Evolutionary conservation across 2,329 filamentous ascomycete genomes (phyloP).

Genomic region (Plenodomus biglobosus): DNA sequence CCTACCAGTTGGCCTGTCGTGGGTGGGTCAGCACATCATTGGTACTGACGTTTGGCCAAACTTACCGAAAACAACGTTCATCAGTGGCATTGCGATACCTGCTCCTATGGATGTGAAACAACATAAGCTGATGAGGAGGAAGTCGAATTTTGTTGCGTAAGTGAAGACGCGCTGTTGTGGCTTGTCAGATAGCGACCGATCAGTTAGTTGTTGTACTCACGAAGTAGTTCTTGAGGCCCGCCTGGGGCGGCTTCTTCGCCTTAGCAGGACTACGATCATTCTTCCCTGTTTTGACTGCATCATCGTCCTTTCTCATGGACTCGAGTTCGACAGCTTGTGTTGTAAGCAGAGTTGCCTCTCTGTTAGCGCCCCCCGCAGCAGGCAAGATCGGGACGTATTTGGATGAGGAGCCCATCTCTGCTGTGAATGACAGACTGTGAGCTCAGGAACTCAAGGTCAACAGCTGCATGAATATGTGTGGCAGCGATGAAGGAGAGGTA

Average conservation of each 20-base stretch:
- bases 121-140: constrained; percentile 28
- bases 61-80: constrained; percentile 62
- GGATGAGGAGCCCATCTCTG: constrained; percentile 1
- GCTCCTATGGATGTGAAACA: constrained; percentile 38
- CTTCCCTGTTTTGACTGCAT: constrained; percentile 8
- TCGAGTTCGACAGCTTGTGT: constrained; percentile 3
- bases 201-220: constrained; percentile 19
- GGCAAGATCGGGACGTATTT: constrained; percentile 3
- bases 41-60: constrained; percentile 33
- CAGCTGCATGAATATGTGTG: background rate
- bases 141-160: constrained; percentile 39
- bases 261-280: constrained; percentile 2
- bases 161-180: constrained; percentile 35
- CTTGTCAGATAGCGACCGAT: constrained; percentile 3
- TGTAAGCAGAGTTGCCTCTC: constrained; percentile 3
- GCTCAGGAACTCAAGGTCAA: background rate
- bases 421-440: background rate
- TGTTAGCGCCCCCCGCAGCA: constrained; percentile 3
- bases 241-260: constrained; percentile 22
- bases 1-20: constrained; percentile 48
- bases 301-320: background rate
- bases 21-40: constrained; percentile 2
- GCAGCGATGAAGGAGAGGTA: background rate
- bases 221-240: constrained; percentile 36
- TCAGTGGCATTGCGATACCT: constrained; percentile 52